These are phyloP conservation scores for Prunus kanzakura DNA, from an alignment of 306 rosid species.

Conservation along the genomic window DNA sequence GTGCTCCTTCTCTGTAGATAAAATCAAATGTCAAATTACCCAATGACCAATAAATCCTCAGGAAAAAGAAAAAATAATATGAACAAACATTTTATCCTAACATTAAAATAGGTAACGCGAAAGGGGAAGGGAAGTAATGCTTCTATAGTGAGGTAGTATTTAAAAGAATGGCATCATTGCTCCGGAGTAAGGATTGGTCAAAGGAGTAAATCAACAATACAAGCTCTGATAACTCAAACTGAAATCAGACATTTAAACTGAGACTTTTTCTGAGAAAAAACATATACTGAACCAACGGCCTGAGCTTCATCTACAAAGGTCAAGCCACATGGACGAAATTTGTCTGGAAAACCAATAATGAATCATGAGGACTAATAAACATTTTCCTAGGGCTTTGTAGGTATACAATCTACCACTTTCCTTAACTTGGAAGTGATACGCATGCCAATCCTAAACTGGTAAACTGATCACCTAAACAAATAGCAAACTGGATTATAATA, in stretches of 20 bases:
- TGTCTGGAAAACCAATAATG: not conserved
- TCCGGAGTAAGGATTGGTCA: not conserved
- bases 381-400: not conserved
- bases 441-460: not conserved
- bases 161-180: not conserved
- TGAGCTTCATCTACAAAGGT: not conserved
- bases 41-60: not conserved
- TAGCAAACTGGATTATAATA: not conserved
- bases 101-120: not conserved
- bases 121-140: not conserved
- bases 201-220: not conserved
- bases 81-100: not conserved
- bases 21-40: not conserved
- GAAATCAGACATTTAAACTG: not conserved
- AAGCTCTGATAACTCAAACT: not conserved
- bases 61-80: not conserved
- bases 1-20: constrained; percentile 33
- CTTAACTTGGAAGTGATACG: not conserved
- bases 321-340: not conserved
- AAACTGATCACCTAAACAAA: not conserved
- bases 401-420: not conserved
- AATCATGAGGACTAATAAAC: not conserved
- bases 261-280: not conserved
- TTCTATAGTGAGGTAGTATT: not conserved
- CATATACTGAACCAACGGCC: not conserved